Evolutionary conservation across 2,329 filamentous ascomycete genomes (phyloP).

Genomic region (Pseudogymnoascus sp.): DNA sequence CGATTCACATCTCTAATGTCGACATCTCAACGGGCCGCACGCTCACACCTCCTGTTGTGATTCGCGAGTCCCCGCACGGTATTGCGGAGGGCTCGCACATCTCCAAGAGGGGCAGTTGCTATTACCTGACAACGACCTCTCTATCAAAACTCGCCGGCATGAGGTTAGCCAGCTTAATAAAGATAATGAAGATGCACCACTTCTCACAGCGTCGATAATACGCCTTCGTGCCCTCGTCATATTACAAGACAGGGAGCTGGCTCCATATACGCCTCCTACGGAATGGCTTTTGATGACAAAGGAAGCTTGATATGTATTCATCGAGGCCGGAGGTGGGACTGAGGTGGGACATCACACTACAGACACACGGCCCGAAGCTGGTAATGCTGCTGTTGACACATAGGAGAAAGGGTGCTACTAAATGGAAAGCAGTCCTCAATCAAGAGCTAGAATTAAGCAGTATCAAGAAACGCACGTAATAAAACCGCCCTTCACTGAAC

Average conservation of each 20-base stretch:
- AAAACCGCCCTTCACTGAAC: too few species aligned
- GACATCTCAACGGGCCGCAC: not conserved
- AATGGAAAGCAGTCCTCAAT: too few species aligned
- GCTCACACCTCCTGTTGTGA: too few species aligned
- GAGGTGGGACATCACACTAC: too few species aligned
- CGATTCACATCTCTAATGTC: not conserved
- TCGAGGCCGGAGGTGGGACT: not conserved
- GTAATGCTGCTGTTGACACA: too few species aligned
- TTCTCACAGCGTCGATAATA: slow-evolving; percentile 14
- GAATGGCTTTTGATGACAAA: slow-evolving; percentile 17
- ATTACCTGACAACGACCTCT: not conserved
- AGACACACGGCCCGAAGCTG: too few species aligned
- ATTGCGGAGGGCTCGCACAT: too few species aligned
- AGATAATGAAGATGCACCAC: slow-evolving; percentile 16
- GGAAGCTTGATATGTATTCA: slow-evolving; percentile 10
- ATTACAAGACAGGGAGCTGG: slow-evolving; percentile 12
- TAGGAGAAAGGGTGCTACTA: too few species aligned
- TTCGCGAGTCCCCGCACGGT: too few species aligned
- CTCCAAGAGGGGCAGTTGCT: too few species aligned
- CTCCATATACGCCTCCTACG: slow-evolving; percentile 15
- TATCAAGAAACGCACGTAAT: too few species aligned
- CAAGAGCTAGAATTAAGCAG: too few species aligned
- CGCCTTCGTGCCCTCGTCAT: slow-evolving; percentile 15
- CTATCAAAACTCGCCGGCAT: slow-evolving; percentile 14
- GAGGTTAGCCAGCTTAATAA: slow-evolving; percentile 13